Percentiles rank a stretch among this genome's conserved stretches.
Conservation (phyloP, 2,329 filamentous ascomycete species). For the Talaromyces sp. region DNA sequence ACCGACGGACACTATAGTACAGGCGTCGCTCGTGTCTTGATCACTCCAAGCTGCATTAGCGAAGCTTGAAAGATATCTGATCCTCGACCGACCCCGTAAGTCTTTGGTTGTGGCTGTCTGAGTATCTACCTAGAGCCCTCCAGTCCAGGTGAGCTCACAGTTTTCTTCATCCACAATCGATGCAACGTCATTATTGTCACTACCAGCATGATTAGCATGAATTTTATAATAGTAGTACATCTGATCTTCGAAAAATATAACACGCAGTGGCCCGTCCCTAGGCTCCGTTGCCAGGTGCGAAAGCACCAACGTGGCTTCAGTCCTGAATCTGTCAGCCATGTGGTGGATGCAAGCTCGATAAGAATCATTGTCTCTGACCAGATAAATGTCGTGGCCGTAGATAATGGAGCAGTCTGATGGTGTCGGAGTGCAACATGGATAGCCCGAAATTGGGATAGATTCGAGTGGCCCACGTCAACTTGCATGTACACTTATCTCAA, state of each 20-base stretch:
- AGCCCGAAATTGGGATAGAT: neutral
- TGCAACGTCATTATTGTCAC: neutral
- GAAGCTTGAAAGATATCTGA: slow-evolving; percentile 3
- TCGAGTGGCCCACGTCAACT: neutral
- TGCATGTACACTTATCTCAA: neutral
- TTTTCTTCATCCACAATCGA: neutral
- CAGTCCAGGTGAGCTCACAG: neutral
- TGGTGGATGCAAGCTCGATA: neutral
- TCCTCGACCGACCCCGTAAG: neutral
- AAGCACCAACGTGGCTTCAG: neutral
- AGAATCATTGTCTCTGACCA: neutral
- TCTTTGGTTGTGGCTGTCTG: neutral
- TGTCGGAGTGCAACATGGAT: neutral
- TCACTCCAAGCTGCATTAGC: neutral
- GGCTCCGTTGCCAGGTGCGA: neutral
- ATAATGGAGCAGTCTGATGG: neutral
- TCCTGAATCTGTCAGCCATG: neutral
- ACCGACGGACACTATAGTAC: neutral
- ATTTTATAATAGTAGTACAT: neutral
- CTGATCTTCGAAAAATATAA: neutral
- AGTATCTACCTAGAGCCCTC: too few species aligned
- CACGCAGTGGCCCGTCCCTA: slow-evolving; percentile 1
- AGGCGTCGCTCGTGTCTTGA: neutral
- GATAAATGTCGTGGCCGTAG: neutral
- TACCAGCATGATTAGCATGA: neutral